Evolutionary conservation across 371 early-diverging fungal species (phyloP), one percentile per base, ranked within the genome.

Genomic region (Phascolomyces articulosus): DNA sequence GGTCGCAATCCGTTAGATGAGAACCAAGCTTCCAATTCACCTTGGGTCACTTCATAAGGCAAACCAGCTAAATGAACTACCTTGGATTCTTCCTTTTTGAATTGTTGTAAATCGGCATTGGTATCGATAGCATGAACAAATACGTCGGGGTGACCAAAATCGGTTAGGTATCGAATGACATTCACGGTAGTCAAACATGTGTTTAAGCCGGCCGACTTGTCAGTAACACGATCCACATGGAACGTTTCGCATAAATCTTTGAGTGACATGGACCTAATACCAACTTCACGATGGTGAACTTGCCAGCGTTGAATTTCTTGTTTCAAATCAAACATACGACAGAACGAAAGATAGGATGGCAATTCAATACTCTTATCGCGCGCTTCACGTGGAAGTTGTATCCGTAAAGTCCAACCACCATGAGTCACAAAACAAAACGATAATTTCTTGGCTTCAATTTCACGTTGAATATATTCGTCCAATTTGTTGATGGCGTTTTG

Each of bases 351-450:
- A 55, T 89, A 89, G 8, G 64, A 63, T 2, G 91, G 87, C 9
- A 93, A 64, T 8, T 76, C 71, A n/a, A 93, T 78, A 8, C 73
- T 70, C 71, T 93, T 93, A 60, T 89, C 89, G 29, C 84, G 72
- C 16, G 90, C 85, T 68, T 93, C 92, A 10, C 91, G 75, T n/a
- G 85, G 82, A 1, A 93, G 70, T 65, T 91, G 91, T 65, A 87
- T 90, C 29, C 91, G 85, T 49, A 93, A 69, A 29, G 87, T 86
- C 90, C 90, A 89, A 4, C 89, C 90, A 16, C 91, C 91, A 70
- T 91, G 92, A 0, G 91, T 89, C 13, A 90, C 89, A 68, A 93
- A 89, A 60, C 90, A 89, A 71, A 91, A 91, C 4, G 79, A 76
- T 31, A 83, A 80, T 11, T 80, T 72, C 64, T 88, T 67, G 26